A percentile compares a stretch with the other conserved stretches of the same genome.
These are phyloP conservation scores for Pichia sp. DNA, from an alignment of 1,139 yeast species.

Conservation along the genomic window DNA sequence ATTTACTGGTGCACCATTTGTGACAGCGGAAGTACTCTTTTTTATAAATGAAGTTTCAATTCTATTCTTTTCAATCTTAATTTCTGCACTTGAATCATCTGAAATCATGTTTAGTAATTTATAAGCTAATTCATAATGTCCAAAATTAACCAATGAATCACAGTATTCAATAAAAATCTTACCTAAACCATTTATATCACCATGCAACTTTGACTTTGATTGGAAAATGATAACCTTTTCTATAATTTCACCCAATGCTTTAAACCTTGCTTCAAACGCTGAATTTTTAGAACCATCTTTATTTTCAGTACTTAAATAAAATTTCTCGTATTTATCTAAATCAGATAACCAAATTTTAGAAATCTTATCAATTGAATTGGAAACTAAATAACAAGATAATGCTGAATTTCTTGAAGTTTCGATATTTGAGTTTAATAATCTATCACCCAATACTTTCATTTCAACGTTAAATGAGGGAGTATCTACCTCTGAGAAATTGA, in stretches of 20 bases:
- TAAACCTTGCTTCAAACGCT: constrained; percentile 82
- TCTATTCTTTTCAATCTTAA: constrained; percentile 68
- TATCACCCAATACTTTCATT: constrained; percentile 69
- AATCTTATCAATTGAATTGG: constrained; percentile 72
- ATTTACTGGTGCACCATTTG: not conserved
- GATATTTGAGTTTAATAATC: constrained; percentile 40
- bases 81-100: constrained; percentile 45
- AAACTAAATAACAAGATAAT: constrained; percentile 70
- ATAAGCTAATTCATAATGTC: constrained; percentile 77
- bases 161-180: constrained; percentile 70
- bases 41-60: constrained; percentile 49
- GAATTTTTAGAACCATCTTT: constrained; percentile 34
- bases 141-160: constrained; percentile 71
- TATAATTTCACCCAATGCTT: constrained; percentile 72
- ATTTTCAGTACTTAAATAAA: constrained; percentile 33
- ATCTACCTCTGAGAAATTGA: constrained; percentile 44
- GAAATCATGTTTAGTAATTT: constrained; percentile 68
- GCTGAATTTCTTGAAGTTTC: constrained; percentile 57
- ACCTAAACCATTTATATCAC: constrained; percentile 46
- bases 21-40: constrained; percentile 13
- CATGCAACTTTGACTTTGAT: constrained; percentile 40
- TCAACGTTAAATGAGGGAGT: constrained; percentile 44
- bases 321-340: constrained; percentile 51
- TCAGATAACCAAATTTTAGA: constrained; percentile 82
- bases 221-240: constrained; percentile 78